A percentile compares a stretch with the other conserved stretches of the same genome.
Evolutionary conservation across 345 rosid species (phyloP).

Genomic region (Gossypium raimondii): DNA sequence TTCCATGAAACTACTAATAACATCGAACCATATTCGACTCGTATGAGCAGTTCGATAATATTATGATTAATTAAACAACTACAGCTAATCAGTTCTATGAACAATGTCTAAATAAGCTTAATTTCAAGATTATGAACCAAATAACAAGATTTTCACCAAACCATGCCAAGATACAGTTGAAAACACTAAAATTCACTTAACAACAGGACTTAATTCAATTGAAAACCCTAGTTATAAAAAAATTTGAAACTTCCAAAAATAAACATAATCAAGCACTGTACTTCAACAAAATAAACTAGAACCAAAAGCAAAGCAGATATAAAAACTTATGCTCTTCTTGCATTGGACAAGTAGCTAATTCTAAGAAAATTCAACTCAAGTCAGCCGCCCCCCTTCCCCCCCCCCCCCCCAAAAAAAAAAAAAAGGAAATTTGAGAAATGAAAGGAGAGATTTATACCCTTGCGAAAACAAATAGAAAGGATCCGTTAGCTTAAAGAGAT

Average conservation of each 20-base stretch:
- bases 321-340: no score
- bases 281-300: background rate
- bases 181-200: constrained; percentile 18
- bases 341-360: background rate
- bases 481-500: constrained; percentile 45
- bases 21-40: background rate
- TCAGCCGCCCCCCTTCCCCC: no score
- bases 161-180: background rate
- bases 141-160: background rate
- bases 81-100: background rate
- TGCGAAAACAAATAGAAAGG: constrained; percentile 57
- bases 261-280: no score
- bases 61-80: background rate
- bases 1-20: background rate
- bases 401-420: background rate
- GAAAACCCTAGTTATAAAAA: background rate
- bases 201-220: background rate
- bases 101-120: background rate
- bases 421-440: constrained; percentile 5
- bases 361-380: background rate
- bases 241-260: no score
- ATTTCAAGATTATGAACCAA: background rate
- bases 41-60: background rate
- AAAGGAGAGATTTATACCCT: constrained; percentile 37
- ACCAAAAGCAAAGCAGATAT: no score